Base-by-base conservation (phyloP, 495 filamentous ascomycete species). In the Cenococcum geophilum region DNA sequence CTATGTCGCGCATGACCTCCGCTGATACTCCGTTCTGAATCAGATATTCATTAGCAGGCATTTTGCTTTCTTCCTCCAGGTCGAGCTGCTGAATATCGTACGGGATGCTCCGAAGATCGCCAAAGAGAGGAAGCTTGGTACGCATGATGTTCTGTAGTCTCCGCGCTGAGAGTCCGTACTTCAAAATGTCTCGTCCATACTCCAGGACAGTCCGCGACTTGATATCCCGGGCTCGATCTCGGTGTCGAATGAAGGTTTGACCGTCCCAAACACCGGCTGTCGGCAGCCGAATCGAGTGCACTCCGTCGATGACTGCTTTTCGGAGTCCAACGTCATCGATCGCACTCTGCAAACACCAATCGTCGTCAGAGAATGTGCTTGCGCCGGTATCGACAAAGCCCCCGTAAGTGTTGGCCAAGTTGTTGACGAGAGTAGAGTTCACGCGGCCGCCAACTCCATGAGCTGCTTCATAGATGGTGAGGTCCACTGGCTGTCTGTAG, bases 261-360 rank as follows among this genome's bases (percentile, higher is more conserved):
- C 57, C 57, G 50, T 59, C 57, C 57, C 43, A 59, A 49, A 59
- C 57, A 37, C 57, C 57, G 2, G 34, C 57, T n/a, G 40, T 42
- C 9, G 18, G 45, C 36, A 11, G 23, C 18, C 21, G 34, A 23
- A 9, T 16, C 3, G 4, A 51, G 16, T 14, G 48, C 48, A 51
- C 48, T 51, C 48, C 48, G 4, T 51, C 48, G 23, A 27, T 1
- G 23, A 59, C 57, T 32, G 49, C 34, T 32, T 25, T n/a, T 34
- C 57, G 40, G 2, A 59, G 10, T 49, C 57, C 43, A 25, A 25
- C 43, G 22, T 59, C n/a, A 37, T 59, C 43, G 40, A 59, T 59
- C 16, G 57, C 57, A 48, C 4, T 50, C 43, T 59, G 57, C 23
- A 59, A 49, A 43, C 57, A 59, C 40, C 18, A 49, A 25, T 59